Evolutionary conservation across 2,329 filamentous ascomycete genomes (phyloP).

Genomic region (Teratosphaeria nubilosa): DNA sequence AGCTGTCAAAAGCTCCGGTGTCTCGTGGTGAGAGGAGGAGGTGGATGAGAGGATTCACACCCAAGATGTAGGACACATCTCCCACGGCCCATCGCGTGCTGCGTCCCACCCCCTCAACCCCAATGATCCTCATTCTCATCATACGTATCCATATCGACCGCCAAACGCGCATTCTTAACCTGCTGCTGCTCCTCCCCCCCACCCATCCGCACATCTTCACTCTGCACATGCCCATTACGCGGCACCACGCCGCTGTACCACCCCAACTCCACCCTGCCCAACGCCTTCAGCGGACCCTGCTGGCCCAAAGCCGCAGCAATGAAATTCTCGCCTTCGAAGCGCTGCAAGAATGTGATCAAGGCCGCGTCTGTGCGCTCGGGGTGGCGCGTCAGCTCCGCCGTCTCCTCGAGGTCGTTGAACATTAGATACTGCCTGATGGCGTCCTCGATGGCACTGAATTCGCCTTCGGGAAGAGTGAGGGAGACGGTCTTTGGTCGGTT

Average conservation of each 20-base stretch:
- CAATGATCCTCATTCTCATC: constrained; percentile 4
- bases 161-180: not conserved
- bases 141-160: constrained; percentile 5
- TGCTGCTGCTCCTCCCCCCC: not conserved
- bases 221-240: not conserved
- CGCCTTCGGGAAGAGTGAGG: constrained; percentile 42
- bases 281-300: constrained; percentile 19
- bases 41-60: too few species aligned
- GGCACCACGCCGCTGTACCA: constrained; percentile 40
- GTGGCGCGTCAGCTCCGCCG: constrained; percentile 29
- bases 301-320: constrained; percentile 12
- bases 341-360: constrained; percentile 34
- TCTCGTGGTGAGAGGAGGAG: too few species aligned
- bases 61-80: too few species aligned
- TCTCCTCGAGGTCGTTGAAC: constrained; percentile 25
- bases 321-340: constrained; percentile 53
- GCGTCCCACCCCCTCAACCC: too few species aligned
- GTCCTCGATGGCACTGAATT: constrained; percentile 60
- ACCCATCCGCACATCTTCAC: not conserved
- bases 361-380: constrained; percentile 28
- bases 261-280: constrained; percentile 54
- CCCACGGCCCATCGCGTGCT: too few species aligned
- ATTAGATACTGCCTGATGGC: constrained; percentile 57
- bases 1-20: too few species aligned
- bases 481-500: constrained; percentile 62